These are phyloP conservation scores for Papiliotrema fonsecae DNA, from an alignment of 1,284 basidiomycete species.

Conservation along the genomic window DNA sequence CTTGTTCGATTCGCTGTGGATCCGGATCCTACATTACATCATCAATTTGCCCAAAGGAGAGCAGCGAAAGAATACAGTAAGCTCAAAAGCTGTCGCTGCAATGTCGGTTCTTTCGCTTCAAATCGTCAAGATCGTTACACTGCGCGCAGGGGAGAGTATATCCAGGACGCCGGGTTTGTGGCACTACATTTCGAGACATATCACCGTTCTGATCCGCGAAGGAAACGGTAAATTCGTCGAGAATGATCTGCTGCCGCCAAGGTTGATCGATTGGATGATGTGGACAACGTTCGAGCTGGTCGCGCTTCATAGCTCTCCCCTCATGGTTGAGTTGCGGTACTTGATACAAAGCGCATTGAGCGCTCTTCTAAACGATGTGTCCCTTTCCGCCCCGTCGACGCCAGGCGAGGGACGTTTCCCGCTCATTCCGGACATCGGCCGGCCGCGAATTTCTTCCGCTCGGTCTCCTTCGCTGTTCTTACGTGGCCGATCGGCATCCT, in stretches of 20 bases:
- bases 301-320: constrained; percentile 59
- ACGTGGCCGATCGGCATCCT: constrained; percentile 2
- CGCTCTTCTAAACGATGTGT: constrained; percentile 10
- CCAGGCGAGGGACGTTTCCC: constrained; percentile 13
- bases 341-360: constrained; percentile 51
- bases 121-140: constrained; percentile 62
- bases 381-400: constrained; percentile 10
- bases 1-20: constrained; percentile 57
- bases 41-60: constrained; percentile 47
- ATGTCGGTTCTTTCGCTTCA: constrained; percentile 56
- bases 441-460: constrained; percentile 13
- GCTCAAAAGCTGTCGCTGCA: constrained; percentile 14
- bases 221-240: constrained; percentile 24
- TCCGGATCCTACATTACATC: constrained; percentile 60
- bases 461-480: constrained; percentile 15
- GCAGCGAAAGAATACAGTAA: constrained; percentile 3
- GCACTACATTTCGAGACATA: constrained; percentile 25
- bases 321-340: constrained; percentile 61
- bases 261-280: constrained; percentile 60
- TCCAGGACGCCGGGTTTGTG: constrained; percentile 32
- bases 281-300: constrained; percentile 70
- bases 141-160: constrained; percentile 53
- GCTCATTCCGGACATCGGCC: constrained; percentile 7
- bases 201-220: constrained; percentile 14
- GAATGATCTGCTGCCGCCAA: constrained; percentile 6